Evolutionary conservation across 1,139 yeast species (phyloP).

Genomic region (Wickerhamomyces sp.): DNA sequence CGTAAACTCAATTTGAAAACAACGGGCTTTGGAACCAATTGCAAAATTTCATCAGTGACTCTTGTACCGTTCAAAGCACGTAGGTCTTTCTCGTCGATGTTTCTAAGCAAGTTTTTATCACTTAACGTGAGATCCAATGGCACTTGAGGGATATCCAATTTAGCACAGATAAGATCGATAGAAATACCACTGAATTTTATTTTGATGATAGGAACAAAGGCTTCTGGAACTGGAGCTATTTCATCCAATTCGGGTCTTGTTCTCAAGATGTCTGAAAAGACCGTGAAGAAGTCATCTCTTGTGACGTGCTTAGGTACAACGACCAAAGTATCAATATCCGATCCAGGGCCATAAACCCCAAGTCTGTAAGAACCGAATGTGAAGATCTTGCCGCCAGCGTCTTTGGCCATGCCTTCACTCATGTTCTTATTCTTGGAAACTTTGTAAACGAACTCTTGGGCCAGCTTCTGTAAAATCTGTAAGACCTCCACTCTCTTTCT

Average conservation of each 20-base stretch:
- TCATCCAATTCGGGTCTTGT: constrained; percentile 79
- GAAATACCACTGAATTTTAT: constrained; percentile 84
- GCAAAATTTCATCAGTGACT: constrained; percentile 90
- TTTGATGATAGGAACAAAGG: constrained; percentile 92
- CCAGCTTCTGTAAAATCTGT: constrained; percentile 60
- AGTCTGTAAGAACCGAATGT: constrained; percentile 91
- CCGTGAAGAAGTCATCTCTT: constrained; percentile 80
- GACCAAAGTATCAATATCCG: constrained; percentile 92
- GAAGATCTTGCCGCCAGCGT: constrained; percentile 95
- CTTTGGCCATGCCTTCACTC: constrained; percentile 96
- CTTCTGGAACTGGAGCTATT: constrained; percentile 90
- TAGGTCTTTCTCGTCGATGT: constrained; percentile 85
- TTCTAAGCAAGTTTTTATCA: constrained; percentile 78
- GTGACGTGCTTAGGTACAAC: constrained; percentile 97
- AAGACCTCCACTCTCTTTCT: constrained; percentile 74
- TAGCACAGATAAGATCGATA: constrained; percentile 84
- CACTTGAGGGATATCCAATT: constrained; percentile 74
- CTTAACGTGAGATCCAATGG: constrained; percentile 70
- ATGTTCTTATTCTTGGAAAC: constrained; percentile 80
- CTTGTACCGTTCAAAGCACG: constrained; percentile 92
- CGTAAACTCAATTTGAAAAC: constrained; percentile 91
- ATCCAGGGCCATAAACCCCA: constrained; percentile 97
- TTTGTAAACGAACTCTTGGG: constrained; percentile 73
- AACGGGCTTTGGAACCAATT: constrained; percentile 85
- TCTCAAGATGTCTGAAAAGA: constrained; percentile 63